A percentile compares a stretch with the other conserved stretches of the same genome.
phyloP scores from a whole-genome alignment of 257 asterid species.

The Vinca minor region DNA sequence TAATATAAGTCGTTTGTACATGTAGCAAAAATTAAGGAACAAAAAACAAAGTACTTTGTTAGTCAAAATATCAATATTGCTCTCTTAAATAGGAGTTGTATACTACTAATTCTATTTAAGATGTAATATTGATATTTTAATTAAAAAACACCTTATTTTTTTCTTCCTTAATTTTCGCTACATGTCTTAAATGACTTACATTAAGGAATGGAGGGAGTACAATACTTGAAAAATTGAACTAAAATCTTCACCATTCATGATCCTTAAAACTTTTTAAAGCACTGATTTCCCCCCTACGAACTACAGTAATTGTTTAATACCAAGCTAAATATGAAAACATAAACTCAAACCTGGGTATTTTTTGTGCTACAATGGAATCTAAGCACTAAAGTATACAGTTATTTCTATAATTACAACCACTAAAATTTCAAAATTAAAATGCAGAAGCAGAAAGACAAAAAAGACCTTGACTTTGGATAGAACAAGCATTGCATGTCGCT shows the following conservation, averaged over 20 bases:
- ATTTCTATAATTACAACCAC: background rate
- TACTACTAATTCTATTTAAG: too few species aligned
- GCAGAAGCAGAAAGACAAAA: background rate
- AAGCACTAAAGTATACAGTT: background rate
- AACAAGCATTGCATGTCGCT: slow-evolving; percentile 69
- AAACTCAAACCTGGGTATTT: background rate
- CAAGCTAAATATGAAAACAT: background rate
- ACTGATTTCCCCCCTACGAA: background rate
- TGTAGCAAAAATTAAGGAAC: background rate
- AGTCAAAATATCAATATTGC: too few species aligned
- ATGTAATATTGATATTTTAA: too few species aligned
- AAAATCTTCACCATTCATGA: background rate
- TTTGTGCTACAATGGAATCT: background rate
- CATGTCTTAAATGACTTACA: too few species aligned
- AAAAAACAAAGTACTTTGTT: background rate
- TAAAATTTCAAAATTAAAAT: background rate
- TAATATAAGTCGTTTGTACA: too few species aligned
- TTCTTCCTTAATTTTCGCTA: too few species aligned
- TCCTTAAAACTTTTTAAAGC: background rate
- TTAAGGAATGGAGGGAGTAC: too few species aligned
- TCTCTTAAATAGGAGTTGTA: too few species aligned
- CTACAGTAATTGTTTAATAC: background rate
- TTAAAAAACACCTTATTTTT: too few species aligned
- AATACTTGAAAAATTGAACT: too few species aligned
- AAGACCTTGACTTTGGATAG: slow-evolving; percentile 68